Base-by-base conservation (phyloP, 176 grass and related monocot species). In the Paspalum vaginatum region DNA sequence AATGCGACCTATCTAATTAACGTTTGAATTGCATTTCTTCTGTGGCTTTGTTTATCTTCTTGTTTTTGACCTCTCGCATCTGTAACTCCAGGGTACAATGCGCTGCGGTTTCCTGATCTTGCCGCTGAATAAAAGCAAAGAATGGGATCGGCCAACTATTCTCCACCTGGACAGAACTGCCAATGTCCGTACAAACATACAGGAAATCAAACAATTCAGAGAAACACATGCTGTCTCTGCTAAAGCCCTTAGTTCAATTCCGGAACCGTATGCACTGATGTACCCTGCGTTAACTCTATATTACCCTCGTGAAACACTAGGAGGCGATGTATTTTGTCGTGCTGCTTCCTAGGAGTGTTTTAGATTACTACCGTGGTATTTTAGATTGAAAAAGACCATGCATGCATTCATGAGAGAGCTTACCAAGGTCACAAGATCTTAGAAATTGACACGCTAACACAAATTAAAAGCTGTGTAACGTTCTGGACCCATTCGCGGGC, bases 61-160 rank as follows among this genome's bases (percentile, higher is more conserved):
- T 24, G 7, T 63, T 24, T 58, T 70, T 61, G 45, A 76, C 37
- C 49, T 40, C 21, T 82, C 17, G 9, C 12, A 22, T 61, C 5
- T 81, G 0, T 76, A 21, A 61, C 43, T 51, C 16, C 78, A 87
- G 78, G 78, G 32, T 64, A 81, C 38, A 58, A 69, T 47, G 42
- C 53, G 22, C 70, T 86, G 20, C 62, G 46, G 14, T 81, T 81
- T 75, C 85, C 85, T 38, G 85, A 87, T 81, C 70, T 87, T 62
- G 54, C 74, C 8, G 70, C 61, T 69, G 71, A 68, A 53, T 87
- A 81, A 17, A 54, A 77, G 74, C 24, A 24, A 80, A 40, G 26
- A 14, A 43, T 66, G 43, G 15, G 70, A 80, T 68, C 52, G 17
- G 45, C 2, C 26, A 74, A n/a, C 70, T 27, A 50, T 60, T 51